phyloP scores from a whole-genome alignment of 2,329 filamentous ascomycete genomes.

The Penicillium occitanis region DNA sequence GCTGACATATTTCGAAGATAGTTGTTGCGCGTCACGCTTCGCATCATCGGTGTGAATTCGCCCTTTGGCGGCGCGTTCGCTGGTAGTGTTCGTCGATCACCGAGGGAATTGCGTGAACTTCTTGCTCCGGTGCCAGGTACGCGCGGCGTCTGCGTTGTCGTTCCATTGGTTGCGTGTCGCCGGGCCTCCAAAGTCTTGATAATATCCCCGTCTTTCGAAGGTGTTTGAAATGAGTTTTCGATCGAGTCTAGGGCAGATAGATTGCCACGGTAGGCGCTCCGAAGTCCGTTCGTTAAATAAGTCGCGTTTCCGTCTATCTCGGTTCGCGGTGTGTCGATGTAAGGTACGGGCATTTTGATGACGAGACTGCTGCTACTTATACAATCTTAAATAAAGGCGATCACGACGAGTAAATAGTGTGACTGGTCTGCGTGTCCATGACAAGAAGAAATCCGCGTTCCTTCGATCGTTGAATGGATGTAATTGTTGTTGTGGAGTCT shows the following conservation, averaged over 20 bases:
- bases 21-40: conserved; percentile 70
- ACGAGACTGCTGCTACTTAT: conserved; percentile 24
- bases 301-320: conserved; percentile 77
- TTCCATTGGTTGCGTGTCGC: conserved; percentile 51
- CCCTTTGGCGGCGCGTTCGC: conserved; percentile 56
- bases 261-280: conserved; percentile 48
- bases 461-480: background rate
- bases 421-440: conserved; percentile 28
- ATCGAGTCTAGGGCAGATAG: conserved; percentile 69
- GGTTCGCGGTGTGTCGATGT: conserved; percentile 83
- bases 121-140: conserved; percentile 54
- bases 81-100: conserved; percentile 70
- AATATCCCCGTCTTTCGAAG: conserved; percentile 72
- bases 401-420: conserved; percentile 11
- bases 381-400: conserved; percentile 11
- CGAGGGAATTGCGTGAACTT: conserved; percentile 53
- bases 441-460: conserved; percentile 12
- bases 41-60: conserved; percentile 94
- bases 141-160: conserved; percentile 71
- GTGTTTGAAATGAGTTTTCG: conserved; percentile 83
- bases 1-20: conserved; percentile 58
- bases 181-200: conserved; percentile 72
- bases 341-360: conserved; percentile 62
- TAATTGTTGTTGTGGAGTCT: conserved; percentile 1
- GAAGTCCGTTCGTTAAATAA: conserved; percentile 67